Evolutionary conservation across 2,329 filamentous ascomycete species (phyloP).

Genomic region (Neobulgaria alba): DNA sequence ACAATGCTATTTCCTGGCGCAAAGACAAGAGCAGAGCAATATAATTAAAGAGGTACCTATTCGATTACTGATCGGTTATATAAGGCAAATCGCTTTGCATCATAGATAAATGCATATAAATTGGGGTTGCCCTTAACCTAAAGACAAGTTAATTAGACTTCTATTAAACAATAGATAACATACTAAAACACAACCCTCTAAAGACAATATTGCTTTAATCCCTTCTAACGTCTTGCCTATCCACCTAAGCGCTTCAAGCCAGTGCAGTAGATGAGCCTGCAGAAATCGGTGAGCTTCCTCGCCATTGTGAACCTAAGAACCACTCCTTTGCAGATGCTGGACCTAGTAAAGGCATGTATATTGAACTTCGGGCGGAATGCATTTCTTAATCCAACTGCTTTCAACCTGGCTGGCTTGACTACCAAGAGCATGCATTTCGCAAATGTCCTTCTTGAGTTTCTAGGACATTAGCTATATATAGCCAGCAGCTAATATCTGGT

Average conservation of each 20-base stretch:
- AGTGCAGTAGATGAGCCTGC: conserved; percentile 28
- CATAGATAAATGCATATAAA: conserved; percentile 20
- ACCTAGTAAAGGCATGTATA: conserved; percentile 32
- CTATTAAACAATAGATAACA: conserved; percentile 6
- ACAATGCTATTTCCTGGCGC: conserved; percentile 22
- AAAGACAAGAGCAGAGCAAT: conserved; percentile 25
- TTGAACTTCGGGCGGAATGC: conserved; percentile 28
- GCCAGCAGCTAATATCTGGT: conserved; percentile 1
- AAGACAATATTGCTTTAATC: conserved; percentile 8
- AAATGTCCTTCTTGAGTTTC: conserved; percentile 14
- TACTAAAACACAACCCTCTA: conserved; percentile 10
- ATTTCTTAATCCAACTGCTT: conserved; percentile 14
- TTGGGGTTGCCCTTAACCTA: conserved; percentile 8
- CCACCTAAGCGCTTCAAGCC: conserved; percentile 30
- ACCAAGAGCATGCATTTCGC: conserved; percentile 19
- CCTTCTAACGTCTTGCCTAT: conserved; percentile 19
- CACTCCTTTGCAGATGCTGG: conserved; percentile 23
- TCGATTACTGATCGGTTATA: conserved; percentile 21
- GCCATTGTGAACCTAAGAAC: conserved; percentile 23
- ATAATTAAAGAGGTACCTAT: conserved; percentile 22
- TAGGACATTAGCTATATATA: conserved; percentile 4
- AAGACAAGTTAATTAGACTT: not conserved
- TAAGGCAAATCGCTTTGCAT: conserved; percentile 16
- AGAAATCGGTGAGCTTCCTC: conserved; percentile 28
- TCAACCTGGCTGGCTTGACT: conserved; percentile 11